Percentiles rank a stretch among this genome's conserved stretches.
Conservation (phyloP, 768 basidiomycete species). For the Fomitopsis serialis region DNA sequence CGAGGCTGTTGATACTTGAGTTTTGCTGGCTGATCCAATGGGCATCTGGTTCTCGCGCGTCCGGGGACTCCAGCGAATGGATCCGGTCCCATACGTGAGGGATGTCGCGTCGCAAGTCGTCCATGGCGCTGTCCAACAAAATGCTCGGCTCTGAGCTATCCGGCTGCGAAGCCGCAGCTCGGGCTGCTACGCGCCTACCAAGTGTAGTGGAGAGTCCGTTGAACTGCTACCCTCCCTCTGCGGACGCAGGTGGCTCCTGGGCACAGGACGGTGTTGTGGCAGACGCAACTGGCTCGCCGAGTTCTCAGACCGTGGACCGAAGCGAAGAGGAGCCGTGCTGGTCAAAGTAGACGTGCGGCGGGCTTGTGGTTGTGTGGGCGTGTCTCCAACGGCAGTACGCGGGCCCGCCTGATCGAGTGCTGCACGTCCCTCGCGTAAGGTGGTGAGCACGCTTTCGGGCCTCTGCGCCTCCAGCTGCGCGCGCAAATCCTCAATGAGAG, state of each 20-base stretch:
- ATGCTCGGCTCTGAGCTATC: neutral
- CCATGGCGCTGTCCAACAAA: neutral
- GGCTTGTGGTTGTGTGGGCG: neutral
- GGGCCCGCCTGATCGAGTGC: neutral
- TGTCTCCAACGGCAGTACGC: neutral
- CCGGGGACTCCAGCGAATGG: neutral
- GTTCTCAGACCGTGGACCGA: slow-evolving; percentile 1
- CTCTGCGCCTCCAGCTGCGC: neutral
- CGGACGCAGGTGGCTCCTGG: neutral
- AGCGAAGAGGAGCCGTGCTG: neutral
- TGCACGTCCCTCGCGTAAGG: neutral
- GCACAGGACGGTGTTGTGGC: neutral
- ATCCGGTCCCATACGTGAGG: neutral
- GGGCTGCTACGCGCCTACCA: slow-evolving; percentile 16
- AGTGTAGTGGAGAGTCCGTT: slow-evolving; percentile 13
- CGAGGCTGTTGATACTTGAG: neutral
- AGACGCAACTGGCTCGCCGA: neutral
- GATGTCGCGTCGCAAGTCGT: neutral
- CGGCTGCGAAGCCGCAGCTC: slow-evolving; percentile 2
- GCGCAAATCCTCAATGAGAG: neutral
- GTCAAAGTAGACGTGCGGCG: neutral
- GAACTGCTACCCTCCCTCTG: neutral
- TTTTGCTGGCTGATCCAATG: neutral
- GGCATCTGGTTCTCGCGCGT: neutral
- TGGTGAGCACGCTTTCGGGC: neutral